Conservation (phyloP, 1,284 basidiomycete species). For the Moesziomyces antarcticus region DNA sequence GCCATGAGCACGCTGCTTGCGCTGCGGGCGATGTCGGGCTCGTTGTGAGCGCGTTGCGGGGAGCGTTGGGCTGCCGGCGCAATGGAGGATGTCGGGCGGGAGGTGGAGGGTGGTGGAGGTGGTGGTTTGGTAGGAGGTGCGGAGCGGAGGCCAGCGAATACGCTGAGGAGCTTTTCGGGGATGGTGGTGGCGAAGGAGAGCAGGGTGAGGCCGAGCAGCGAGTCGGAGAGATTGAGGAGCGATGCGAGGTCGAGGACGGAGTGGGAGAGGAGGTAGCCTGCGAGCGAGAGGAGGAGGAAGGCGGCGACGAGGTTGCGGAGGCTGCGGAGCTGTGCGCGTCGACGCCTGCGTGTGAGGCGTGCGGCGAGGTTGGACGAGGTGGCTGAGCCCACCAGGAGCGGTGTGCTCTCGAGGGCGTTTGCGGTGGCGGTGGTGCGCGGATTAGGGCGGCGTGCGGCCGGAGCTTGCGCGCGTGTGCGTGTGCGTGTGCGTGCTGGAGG, state of each 20-base stretch:
- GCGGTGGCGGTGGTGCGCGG: slow-evolving; percentile 37
- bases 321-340: slow-evolving; percentile 20
- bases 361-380: slow-evolving; percentile 33
- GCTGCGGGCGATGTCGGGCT: slow-evolving; percentile 40
- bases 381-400: slow-evolving; percentile 35
- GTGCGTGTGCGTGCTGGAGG: slow-evolving; percentile 18
- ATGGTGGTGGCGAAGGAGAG: slow-evolving; percentile 66
- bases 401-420: slow-evolving; percentile 30
- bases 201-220: slow-evolving; percentile 61
- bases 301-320: slow-evolving; percentile 35
- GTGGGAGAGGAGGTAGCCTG: slow-evolving; percentile 62
- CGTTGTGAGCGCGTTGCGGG: slow-evolving; percentile 24
- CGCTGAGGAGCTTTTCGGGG: slow-evolving; percentile 65
- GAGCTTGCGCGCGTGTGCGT: slow-evolving; percentile 10
- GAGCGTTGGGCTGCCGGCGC: slow-evolving; percentile 12
- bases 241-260: slow-evolving; percentile 59
- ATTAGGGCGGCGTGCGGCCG: slow-evolving; percentile 24
- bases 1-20: slow-evolving; percentile 64
- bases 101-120: slow-evolving; percentile 10
- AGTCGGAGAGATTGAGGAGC: slow-evolving; percentile 55
- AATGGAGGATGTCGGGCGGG: slow-evolving; percentile 8
- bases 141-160: slow-evolving; percentile 49
- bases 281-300: slow-evolving; percentile 53
- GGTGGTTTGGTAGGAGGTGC: slow-evolving; percentile 6
- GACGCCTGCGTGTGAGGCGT: slow-evolving; percentile 18